A percentile compares a stretch with the other conserved stretches of the same genome.
Evolutionary conservation across 768 basidiomycete species (phyloP).

Genomic region (Kwoniella bestiolae): DNA sequence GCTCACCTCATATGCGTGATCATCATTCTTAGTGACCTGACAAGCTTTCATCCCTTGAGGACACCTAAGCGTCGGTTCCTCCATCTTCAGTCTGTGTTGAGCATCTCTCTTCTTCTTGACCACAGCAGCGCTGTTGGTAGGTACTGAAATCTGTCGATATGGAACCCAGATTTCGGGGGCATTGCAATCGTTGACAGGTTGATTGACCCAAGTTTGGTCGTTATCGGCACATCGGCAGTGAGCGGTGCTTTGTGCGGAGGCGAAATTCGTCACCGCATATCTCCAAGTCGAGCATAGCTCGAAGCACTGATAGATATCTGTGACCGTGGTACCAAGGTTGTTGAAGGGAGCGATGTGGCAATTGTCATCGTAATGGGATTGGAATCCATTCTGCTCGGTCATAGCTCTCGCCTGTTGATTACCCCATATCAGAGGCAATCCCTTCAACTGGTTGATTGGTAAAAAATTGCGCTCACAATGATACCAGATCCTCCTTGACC

Average conservation of each 20-base stretch:
- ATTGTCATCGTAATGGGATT: neutral
- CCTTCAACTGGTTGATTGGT: too few relatives aligned
- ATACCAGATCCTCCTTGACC: too few relatives aligned
- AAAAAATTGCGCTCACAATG: too few relatives aligned
- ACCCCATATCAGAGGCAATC: too few relatives aligned
- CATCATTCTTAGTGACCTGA: too few relatives aligned
- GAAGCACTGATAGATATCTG: conserved; percentile 1
- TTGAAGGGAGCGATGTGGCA: neutral
- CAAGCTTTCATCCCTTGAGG: neutral
- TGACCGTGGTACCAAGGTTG: neutral
- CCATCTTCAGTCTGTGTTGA: neutral
- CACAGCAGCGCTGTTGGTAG: neutral
- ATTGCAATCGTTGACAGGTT: neutral
- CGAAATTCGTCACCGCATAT: neutral
- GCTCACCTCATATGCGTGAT: neutral
- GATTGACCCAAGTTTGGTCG: neutral
- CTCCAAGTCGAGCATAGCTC: neutral
- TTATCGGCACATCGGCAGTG: neutral
- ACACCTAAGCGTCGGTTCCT: neutral
- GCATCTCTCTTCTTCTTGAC: neutral
- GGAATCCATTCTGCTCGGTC: neutral
- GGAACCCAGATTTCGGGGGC: neutral
- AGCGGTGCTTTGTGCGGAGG: neutral
- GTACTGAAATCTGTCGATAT: neutral
- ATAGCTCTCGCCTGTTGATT: neutral